Evolutionary conservation across 768 basidiomycete species (phyloP).

Genomic region (Calvatia gigantea): DNA sequence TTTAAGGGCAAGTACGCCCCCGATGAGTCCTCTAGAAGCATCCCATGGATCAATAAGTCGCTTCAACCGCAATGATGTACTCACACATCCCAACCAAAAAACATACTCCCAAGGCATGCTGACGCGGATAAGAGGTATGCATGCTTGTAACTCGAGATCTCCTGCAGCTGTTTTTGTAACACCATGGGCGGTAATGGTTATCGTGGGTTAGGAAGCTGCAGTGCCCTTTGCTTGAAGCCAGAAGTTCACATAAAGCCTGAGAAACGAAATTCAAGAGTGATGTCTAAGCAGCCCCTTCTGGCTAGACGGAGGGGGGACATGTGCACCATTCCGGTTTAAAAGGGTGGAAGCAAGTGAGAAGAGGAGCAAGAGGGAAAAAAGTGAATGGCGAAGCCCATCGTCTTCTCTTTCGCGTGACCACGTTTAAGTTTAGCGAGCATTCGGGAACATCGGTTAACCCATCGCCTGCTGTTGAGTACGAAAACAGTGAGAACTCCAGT

Average conservation of each 20-base stretch:
- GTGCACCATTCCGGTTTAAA: neutral
- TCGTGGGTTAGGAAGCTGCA: neutral
- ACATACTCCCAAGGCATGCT: conserved; percentile 45
- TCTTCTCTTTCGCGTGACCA: neutral
- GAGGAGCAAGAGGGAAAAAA: neutral
- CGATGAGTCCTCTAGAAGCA: conserved; percentile 34
- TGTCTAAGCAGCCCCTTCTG: neutral
- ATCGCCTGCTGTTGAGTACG: neutral
- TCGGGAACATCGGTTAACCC: no score
- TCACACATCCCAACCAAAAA: conserved; percentile 46
- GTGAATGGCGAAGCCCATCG: neutral
- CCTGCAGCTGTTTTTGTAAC: conserved; percentile 20
- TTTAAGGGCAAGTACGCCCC: conserved; percentile 41
- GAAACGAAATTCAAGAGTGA: no score
- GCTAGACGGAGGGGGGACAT: neutral
- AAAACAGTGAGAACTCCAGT: no score
- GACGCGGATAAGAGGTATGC: conserved; percentile 42
- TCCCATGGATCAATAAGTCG: neutral
- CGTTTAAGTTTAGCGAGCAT: no score
- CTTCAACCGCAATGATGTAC: conserved; percentile 8
- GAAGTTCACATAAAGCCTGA: neutral
- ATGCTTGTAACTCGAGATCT: conserved; percentile 33
- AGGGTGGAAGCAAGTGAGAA: neutral
- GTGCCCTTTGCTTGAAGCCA: neutral
- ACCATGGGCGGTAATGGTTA: conserved; percentile 17